Evolutionary conservation across 495 filamentous ascomycete species (phyloP).

Genomic region (Talaromyces borbonicus): DNA sequence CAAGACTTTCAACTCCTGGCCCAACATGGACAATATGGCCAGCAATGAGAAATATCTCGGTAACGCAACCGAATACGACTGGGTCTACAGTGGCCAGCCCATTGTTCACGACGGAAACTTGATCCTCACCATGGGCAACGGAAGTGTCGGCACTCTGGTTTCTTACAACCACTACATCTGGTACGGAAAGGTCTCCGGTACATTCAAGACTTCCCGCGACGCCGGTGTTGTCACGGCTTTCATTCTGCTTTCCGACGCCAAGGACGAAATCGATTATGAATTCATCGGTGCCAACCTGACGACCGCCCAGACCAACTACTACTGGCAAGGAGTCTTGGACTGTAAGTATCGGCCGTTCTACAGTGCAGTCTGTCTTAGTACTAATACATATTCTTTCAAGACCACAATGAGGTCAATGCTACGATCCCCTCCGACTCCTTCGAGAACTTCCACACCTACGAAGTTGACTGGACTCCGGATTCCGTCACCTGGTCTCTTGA

Average conservation of each 20-base stretch:
- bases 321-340: constrained; percentile 87
- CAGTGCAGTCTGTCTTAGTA: background rate
- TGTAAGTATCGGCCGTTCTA: constrained; percentile 48
- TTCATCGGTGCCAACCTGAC: constrained; percentile 74
- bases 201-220: constrained; percentile 76
- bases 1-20: constrained; percentile 58
- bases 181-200: constrained; percentile 89
- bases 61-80: constrained; percentile 65
- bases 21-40: constrained; percentile 54
- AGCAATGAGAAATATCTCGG: constrained; percentile 77
- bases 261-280: constrained; percentile 98
- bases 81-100: constrained; percentile 76
- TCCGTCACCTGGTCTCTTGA: constrained; percentile 78
- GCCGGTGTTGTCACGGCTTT: constrained; percentile 90
- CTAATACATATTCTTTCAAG: constrained; percentile 29
- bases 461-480: constrained; percentile 87
- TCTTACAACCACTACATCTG: constrained; percentile 86
- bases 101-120: constrained; percentile 48
- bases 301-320: constrained; percentile 86
- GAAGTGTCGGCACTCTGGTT: constrained; percentile 74
- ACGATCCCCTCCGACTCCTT: constrained; percentile 59
- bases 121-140: constrained; percentile 80
- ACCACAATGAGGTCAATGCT: constrained; percentile 62
- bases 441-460: constrained; percentile 76
- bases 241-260: constrained; percentile 86